These are phyloP conservation scores for Panicum hallii DNA, from an alignment of 202 grass and related monocot species.

Conservation along the genomic window DNA sequence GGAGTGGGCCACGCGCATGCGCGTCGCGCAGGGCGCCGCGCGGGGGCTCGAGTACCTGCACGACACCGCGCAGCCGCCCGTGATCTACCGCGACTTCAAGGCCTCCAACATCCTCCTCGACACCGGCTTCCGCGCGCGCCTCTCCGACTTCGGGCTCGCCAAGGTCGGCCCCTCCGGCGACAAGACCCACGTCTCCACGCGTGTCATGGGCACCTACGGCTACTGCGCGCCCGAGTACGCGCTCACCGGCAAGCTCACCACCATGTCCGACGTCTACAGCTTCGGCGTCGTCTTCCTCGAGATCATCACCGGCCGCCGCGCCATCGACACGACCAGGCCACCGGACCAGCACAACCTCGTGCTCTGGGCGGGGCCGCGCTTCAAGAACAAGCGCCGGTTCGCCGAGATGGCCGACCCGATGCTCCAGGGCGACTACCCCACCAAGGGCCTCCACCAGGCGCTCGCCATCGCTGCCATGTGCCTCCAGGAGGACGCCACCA, in stretches of 20 bases:
- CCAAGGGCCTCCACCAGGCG: conserved; percentile 82
- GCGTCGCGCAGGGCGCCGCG: conserved; percentile 73
- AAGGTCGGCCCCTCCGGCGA: conserved; percentile 78
- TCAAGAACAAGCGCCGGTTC: conserved; percentile 82
- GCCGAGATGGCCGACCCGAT: conserved; percentile 73
- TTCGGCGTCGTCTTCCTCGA: conserved; percentile 89
- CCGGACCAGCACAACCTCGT: conserved; percentile 72
- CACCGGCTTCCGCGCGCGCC: conserved; percentile 53
- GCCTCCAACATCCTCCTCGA: conserved; percentile 74
- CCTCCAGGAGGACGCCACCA: conserved; percentile 76
- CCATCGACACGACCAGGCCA: conserved; percentile 59
- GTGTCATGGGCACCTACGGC: conserved; percentile 76
- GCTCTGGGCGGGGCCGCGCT: conserved; percentile 60
- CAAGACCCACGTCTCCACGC: conserved; percentile 71
- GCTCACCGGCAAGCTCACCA: conserved; percentile 79
- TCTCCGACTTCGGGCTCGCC: conserved; percentile 91
- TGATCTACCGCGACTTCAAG: conserved; percentile 70
- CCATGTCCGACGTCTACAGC: conserved; percentile 85
- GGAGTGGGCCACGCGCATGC: conserved; percentile 75
- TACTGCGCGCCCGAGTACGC: conserved; percentile 84
- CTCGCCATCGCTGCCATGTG: conserved; percentile 91
- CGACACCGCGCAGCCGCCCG: conserved; percentile 57
- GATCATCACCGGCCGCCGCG: conserved; percentile 75
- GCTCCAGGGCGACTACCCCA: conserved; percentile 53
- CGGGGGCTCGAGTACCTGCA: conserved; percentile 82